Base-by-base conservation (phyloP, 1,139 yeast genomes). In the Candida smagusa region DNA sequence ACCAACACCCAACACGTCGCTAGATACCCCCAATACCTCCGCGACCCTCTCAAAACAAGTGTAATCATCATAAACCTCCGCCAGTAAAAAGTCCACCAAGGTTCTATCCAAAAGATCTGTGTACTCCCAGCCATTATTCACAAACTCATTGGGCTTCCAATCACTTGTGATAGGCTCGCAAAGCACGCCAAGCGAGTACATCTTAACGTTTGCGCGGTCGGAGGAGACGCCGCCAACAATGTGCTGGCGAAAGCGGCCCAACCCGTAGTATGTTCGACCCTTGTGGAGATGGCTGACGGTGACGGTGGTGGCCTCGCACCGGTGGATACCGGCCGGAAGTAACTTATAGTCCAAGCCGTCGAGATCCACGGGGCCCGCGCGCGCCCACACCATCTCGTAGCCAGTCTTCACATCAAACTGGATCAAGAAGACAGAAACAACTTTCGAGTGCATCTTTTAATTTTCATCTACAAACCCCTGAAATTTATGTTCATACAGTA, bases 281-380 rank as follows among this genome's bases (percentile, higher is more conserved):
- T 59, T 46, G 26, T 37, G 30, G 9, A 44, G 44, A 37, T 71
- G 76, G 34, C 66, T 56, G 33, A 69, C 47, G 26, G 65, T 47
- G 6, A 68, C 58, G 7, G 67, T 57, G 47, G 86, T 90, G 30
- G 66, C 57, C 9, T 59, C 56, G 21, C 67, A 68, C 29, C 80
- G 77, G 54, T 88, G 96, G n/a, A 87, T 69, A 1, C 96, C 96
- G 0, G 94, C 83, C 1, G 96, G 96, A 38, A 89, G 63, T 9
- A 81, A 72, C 48, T 84, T 82, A 59, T 75, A 87, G 56, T 89
- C 96, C 12, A 87, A 51, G 4, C 74, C 74, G 3, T 53, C 49
- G 22, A 67, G 47, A 21, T 54, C 49, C 6, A 65, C 38, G 16
- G 44, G 38, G 28, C 51, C 47, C 3, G 54, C 33, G 35, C 63